Evolutionary conservation across 345 rosid species (phyloP), one percentile per base, ranked within the genome.

Genomic region (Linum trigynum): DNA sequence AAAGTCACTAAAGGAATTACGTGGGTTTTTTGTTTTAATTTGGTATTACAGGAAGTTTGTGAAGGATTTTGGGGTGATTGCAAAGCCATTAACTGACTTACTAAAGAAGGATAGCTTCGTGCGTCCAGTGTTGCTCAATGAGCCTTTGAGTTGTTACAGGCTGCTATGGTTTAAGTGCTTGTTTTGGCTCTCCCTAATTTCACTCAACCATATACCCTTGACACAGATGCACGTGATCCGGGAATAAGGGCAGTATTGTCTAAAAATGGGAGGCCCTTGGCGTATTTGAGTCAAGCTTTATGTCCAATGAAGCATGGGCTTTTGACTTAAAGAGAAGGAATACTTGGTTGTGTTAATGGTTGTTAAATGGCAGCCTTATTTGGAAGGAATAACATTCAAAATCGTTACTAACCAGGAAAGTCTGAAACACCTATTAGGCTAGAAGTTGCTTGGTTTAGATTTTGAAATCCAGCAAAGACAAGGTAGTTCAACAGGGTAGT

Each of bases 11-110:
- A 53, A 38, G 38, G 61, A 65, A 37, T n/a, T 65, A 36, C 0
- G 37, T 5, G 68, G 68, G 2, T 65, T 65, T n/a, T 56, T 65
- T 14, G 48, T 0, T 10, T 38, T 65, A n/a, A 38, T 9, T 12
- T 45, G 61, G 14, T 65, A 55, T 12, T 55, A 65, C 7, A 6
- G 0, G 1, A 15, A 35, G 7, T 65, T 65, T 10, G 38, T 65
- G 3, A 1, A 17, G 0, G 9, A 55, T 55, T 65, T 14, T 65
- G 38, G 7, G 4, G 0, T 53, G 2, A 3, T 55, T 15, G 4
- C 68, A 1, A 3, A 38, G 7, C 61, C 61, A 7, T 15, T 55
- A 1, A 55, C 51, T 7, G 38, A 65, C 14, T 16, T 55, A 3
- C 50, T 23, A 7, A 3, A 55, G n/a, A 38, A 65, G 6, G 5